Percentiles rank a stretch among this genome's conserved stretches.
These are phyloP conservation scores for Bipolaris bicolor DNA, from an alignment of 2,329 filamentous ascomycete genomes.

Conservation along the genomic window DNA sequence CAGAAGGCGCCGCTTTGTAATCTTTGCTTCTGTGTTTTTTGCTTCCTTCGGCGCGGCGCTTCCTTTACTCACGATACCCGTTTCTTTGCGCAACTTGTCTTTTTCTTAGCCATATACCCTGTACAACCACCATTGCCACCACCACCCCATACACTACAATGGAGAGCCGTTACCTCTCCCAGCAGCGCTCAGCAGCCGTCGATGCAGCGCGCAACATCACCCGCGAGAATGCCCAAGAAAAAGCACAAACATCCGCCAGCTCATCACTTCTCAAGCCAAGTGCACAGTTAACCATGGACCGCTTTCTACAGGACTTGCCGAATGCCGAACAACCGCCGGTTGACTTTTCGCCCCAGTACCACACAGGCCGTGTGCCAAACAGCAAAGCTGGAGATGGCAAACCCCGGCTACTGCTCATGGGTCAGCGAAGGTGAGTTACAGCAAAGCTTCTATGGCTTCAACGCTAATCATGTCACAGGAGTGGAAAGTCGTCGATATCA, in stretches of 20 bases:
- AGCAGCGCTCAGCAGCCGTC: slow-evolving; percentile 27
- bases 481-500: slow-evolving; percentile 96
- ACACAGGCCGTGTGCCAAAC: slow-evolving; percentile 53
- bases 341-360: slow-evolving; percentile 48
- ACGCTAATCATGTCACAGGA: slow-evolving; percentile 62
- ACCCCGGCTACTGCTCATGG: slow-evolving; percentile 90
- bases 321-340: slow-evolving; percentile 49
- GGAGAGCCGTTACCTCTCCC: slow-evolving; percentile 34
- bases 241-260: slow-evolving; percentile 25
- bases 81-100: slow-evolving; percentile 15
- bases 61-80: slow-evolving; percentile 16
- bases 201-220: slow-evolving; percentile 22
- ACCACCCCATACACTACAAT: slow-evolving; percentile 29
- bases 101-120: slow-evolving; percentile 39
- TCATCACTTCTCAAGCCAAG: slow-evolving; percentile 46
- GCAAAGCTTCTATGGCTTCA: background rate
- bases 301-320: slow-evolving; percentile 52
- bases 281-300: slow-evolving; percentile 52
- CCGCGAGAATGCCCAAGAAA: slow-evolving; percentile 23
- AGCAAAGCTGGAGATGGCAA: slow-evolving; percentile 67
- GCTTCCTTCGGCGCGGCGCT: slow-evolving; percentile 12
- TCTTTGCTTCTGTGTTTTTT: slow-evolving; percentile 4
- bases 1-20: slow-evolving; percentile 17
- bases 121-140: slow-evolving; percentile 31
- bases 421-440: slow-evolving; percentile 76